Evolutionary conservation across 1,139 yeast genomes (phyloP), one percentile per base, ranked within the genome.

Genomic region (Ogataea hybrid): DNA sequence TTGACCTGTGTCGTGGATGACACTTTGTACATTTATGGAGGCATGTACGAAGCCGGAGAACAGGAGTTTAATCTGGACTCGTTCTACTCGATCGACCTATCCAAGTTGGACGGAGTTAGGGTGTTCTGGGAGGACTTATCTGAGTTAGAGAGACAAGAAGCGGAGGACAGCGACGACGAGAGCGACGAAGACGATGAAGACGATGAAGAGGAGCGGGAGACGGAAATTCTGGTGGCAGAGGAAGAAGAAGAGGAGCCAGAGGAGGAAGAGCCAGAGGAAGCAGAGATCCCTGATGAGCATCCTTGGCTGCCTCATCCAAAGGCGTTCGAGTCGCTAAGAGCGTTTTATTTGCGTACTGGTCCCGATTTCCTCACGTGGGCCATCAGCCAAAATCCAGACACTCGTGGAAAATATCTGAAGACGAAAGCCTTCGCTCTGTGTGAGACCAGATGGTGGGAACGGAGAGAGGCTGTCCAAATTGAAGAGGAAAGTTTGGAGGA

Each of bases 291-390:
- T 5, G 97, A 92, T 63, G 84, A 84, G 34, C 77, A 96, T 63
- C 96, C 97, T 20, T 90, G 96, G 96, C 73, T 92, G 48, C 97
- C 97, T 35, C 97, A 89, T 62, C 98, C 98, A 34, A 89, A 90
- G 59, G 84, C 96, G n/a, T 92, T 92, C 58, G 97, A 92, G 64
- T 68, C 78, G 1, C 70, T 90, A 48, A 79, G 96, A 52, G 81
- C 78, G 1, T 92, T 90, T 65, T 92, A 92, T 61, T 70, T 84
- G 28, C 84, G 96, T 58, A 81, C 95, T 1, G 95, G 96, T 42
- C 82, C 92, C 2, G 78, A 81, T 33, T 90, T 90, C 65, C 73
- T 90, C 55, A 89, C 88, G 61, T 92, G 97, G 97, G 89, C 95
- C 2, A 84, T 85, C 51, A 82, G 94, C 3, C 83, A 84, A 56